Evolutionary conservation across 495 filamentous ascomycete species (phyloP).

Genomic region (Hyaloscypha variabilis): DNA sequence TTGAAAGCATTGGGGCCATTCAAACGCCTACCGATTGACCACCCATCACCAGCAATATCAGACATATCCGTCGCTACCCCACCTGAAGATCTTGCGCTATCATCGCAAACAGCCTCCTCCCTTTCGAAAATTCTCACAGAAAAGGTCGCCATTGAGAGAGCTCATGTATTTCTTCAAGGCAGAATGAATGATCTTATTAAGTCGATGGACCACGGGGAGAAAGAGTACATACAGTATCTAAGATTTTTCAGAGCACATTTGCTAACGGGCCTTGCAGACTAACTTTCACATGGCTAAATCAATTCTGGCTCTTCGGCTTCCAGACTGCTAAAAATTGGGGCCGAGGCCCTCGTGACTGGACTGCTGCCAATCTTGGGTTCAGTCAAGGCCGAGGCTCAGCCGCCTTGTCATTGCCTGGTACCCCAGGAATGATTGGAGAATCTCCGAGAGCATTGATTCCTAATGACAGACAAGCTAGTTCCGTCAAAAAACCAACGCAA

Average conservation of each 20-base stretch:
- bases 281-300: slow-evolving; percentile 1
- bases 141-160: background rate
- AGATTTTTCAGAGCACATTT: background rate
- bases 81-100: background rate
- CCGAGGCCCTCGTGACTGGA: background rate
- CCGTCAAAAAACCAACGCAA: background rate
- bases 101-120: background rate
- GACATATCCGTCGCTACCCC: slow-evolving; percentile 1
- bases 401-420: background rate
- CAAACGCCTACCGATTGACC: background rate
- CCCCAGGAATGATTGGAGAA: slow-evolving; percentile 1
- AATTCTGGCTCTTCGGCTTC: slow-evolving; percentile 2
- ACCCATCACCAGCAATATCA: background rate
- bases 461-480: background rate
- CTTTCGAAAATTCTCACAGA: slow-evolving; percentile 1
- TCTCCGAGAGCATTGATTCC: background rate
- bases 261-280: background rate
- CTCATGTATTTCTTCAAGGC: background rate
- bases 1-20: background rate
- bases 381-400: background rate
- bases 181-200: background rate
- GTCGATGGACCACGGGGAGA: background rate
- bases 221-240: background rate
- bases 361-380: background rate
- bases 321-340: slow-evolving; percentile 6